These are phyloP conservation scores for Blumeria graminis DNA, from an alignment of 2,329 filamentous ascomycete species.

Conservation along the genomic window DNA sequence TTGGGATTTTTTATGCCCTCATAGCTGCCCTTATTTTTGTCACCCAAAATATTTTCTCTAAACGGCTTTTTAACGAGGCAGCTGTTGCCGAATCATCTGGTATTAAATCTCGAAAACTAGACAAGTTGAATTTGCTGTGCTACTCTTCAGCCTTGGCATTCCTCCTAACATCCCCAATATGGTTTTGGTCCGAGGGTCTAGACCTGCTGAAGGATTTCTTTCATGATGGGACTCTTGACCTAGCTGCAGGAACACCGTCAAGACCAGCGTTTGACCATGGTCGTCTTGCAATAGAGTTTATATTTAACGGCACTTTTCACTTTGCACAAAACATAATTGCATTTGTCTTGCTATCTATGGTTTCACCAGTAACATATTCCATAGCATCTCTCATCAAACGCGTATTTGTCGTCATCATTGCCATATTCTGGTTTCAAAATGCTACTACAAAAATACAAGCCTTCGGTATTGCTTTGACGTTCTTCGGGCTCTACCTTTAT, in stretches of 20 bases:
- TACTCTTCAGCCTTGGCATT: conserved; percentile 94
- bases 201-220: conserved; percentile 54
- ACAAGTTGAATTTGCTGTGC: conserved; percentile 89
- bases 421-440: conserved; percentile 89
- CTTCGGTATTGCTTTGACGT: conserved; percentile 68
- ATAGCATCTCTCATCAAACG: conserved; percentile 91
- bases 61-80: conserved; percentile 89
- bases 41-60: conserved; percentile 95
- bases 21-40: conserved; percentile 86
- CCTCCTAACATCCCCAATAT: conserved; percentile 66
- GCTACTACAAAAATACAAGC: conserved; percentile 65
- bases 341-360: conserved; percentile 74
- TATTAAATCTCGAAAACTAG: conserved; percentile 49
- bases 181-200: conserved; percentile 79
- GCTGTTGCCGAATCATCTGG: conserved; percentile 61
- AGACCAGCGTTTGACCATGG: conserved; percentile 47
- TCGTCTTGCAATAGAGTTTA: conserved; percentile 54
- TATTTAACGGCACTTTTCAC: conserved; percentile 94
- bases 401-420: conserved; percentile 86
- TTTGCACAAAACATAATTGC: conserved; percentile 92
- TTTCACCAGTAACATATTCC: conserved; percentile 90
- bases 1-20: conserved; percentile 76
- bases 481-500: conserved; percentile 82
- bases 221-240: conserved; percentile 51
- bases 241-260: conserved; percentile 24